Conservation (phyloP, 495 filamentous ascomycete genomes). For the Tetracladium setigerum region DNA sequence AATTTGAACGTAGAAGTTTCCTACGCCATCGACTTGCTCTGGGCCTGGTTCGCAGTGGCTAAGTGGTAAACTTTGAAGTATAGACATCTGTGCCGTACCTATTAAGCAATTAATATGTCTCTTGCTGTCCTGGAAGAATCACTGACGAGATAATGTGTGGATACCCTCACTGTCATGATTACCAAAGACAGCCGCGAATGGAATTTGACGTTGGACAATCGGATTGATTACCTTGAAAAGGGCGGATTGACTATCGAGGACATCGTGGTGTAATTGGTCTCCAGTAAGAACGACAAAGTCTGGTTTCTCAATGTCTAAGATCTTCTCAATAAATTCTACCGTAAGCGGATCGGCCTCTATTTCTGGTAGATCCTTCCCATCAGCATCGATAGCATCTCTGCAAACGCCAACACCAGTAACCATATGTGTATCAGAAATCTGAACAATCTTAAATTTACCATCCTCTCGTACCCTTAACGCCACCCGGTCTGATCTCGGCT, state of each 20-base stretch:
- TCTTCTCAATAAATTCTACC: constrained; percentile 25
- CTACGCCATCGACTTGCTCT: constrained; percentile 26
- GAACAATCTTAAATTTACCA: constrained; percentile 32
- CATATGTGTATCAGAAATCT: constrained; percentile 32
- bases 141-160: constrained; percentile 29
- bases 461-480: constrained; percentile 24
- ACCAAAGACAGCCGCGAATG: constrained; percentile 31
- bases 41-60: constrained; percentile 28
- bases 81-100: constrained; percentile 27
- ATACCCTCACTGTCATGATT: constrained; percentile 31
- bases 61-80: constrained; percentile 25
- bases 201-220: constrained; percentile 28
- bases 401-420: constrained; percentile 28
- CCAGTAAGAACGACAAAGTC: constrained; percentile 30
- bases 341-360: constrained; percentile 31
- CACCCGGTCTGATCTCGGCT: constrained; percentile 23
- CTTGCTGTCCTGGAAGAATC: constrained; percentile 13
- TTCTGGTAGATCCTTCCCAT: constrained; percentile 28
- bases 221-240: constrained; percentile 34
- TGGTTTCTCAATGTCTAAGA: constrained; percentile 29
- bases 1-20: constrained; percentile 29
- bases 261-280: constrained; percentile 31
- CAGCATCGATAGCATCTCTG: constrained; percentile 28
- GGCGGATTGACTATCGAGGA: constrained; percentile 30
- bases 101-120: constrained; percentile 20